Conservation (phyloP, 768 basidiomycete genomes). For the Mycena belliarum region DNA sequence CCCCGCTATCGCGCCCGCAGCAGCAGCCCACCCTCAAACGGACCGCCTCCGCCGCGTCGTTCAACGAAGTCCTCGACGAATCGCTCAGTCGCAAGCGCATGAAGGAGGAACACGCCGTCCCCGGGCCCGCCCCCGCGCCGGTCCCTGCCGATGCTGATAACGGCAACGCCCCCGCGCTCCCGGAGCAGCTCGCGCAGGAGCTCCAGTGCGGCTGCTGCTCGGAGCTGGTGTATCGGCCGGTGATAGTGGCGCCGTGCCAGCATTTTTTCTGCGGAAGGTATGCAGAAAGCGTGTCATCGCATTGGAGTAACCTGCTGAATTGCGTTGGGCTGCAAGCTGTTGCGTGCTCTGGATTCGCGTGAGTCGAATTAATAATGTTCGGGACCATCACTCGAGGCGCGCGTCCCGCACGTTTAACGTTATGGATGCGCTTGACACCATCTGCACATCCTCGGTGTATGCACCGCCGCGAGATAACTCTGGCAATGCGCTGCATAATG, state of each 20-base stretch:
- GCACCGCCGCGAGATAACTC: too few relatives aligned
- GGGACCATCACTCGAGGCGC: constrained; percentile 5
- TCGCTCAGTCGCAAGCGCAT: constrained; percentile 60
- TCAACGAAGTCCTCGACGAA: constrained; percentile 45
- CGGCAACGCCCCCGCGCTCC: constrained; percentile 40
- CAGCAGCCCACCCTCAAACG: constrained; percentile 49
- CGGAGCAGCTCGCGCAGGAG: constrained; percentile 69
- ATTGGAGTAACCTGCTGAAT: background rate
- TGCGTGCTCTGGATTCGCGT: constrained; percentile 83
- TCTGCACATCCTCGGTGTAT: constrained; percentile 12
- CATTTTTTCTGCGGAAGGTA: constrained; percentile 93
- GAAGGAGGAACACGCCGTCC: constrained; percentile 42
- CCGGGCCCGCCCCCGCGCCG: constrained; percentile 8
- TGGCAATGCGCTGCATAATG: background rate
- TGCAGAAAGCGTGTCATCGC: constrained; percentile 9
- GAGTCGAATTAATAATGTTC: constrained; percentile 39
- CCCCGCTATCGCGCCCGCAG: constrained; percentile 15
- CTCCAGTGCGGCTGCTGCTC: constrained; percentile 87
- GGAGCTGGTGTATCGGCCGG: constrained; percentile 78
- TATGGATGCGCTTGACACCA: background rate
- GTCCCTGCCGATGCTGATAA: constrained; percentile 11
- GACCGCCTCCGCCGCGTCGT: constrained; percentile 55
- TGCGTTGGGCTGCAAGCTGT: constrained; percentile 49
- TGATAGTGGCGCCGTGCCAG: constrained; percentile 81
- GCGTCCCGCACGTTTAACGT: too few relatives aligned